These are phyloP conservation scores for Daldinia loculata DNA, from an alignment of 495 filamentous ascomycete species.

Conservation along the genomic window DNA sequence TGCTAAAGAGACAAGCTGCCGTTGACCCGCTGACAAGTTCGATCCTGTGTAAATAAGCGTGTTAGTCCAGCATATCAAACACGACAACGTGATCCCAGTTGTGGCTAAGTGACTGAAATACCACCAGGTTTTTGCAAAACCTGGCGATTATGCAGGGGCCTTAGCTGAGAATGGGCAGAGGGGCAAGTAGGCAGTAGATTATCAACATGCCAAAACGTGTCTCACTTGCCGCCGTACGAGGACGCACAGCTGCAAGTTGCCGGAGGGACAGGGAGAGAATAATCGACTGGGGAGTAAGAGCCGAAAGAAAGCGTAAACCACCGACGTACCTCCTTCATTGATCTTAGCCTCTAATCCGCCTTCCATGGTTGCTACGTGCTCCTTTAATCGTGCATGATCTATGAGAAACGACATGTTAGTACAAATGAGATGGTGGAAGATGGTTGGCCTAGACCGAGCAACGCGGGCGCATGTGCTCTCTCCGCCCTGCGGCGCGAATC, in stretches of 20 bases:
- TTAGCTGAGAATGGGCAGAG: conserved; percentile 11
- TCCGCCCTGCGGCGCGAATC: conserved; percentile 25
- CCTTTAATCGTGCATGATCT: conserved; percentile 95
- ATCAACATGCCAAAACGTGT: conserved; percentile 34
- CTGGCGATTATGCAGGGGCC: conserved; percentile 17
- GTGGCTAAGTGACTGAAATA: conserved; percentile 5
- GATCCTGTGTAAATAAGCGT: conserved; percentile 55
- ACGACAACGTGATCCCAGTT: not conserved
- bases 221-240: conserved; percentile 26
- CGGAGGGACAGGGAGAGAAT: conserved; percentile 19
- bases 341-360: conserved; percentile 89
- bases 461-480: conserved; percentile 33
- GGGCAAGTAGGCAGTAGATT: conserved; percentile 14
- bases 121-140: conserved; percentile 6
- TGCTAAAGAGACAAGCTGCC: conserved; percentile 91
- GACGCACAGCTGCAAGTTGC: conserved; percentile 40
- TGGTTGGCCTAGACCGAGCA: conserved; percentile 22
- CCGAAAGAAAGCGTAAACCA: conserved; percentile 52
- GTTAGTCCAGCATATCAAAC: conserved; percentile 46
- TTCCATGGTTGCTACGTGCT: conserved; percentile 87
- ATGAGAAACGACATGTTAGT: conserved; percentile 44
- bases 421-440: conserved; percentile 23
- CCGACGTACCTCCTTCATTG: conserved; percentile 86
- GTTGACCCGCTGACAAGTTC: conserved; percentile 88
- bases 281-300: conserved; percentile 37